Evolutionary conservation across 2,329 filamentous ascomycete species (phyloP).

Genomic region (Penicillium sp.): DNA sequence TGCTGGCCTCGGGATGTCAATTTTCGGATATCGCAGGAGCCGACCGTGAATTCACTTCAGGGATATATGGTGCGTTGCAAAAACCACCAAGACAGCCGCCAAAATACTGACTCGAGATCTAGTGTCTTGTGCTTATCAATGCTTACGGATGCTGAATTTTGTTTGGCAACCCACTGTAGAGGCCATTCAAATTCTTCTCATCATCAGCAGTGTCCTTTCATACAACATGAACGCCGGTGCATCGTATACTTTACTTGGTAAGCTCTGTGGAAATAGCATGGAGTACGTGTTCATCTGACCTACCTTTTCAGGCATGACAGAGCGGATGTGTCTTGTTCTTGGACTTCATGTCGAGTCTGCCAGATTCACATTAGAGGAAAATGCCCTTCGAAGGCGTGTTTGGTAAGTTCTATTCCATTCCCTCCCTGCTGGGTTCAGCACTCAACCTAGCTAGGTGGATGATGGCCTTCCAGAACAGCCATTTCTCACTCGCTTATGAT

Average conservation of each 20-base stretch:
- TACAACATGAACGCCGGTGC: conserved; percentile 71
- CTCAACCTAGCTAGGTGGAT: too few relatives aligned
- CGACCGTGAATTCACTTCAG: conserved; percentile 66
- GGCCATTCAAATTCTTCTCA: conserved; percentile 65
- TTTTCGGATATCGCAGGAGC: conserved; percentile 62
- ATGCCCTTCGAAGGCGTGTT: conserved; percentile 45
- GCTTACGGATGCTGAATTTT: conserved; percentile 68
- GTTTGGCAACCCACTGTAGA: conserved; percentile 65
- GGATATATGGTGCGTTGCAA: conserved; percentile 69
- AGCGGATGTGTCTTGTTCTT: conserved; percentile 61
- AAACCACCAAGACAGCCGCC: conserved; percentile 37
- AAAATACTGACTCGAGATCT: too few relatives aligned
- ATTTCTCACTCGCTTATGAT: conserved; percentile 67
- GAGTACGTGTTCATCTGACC: conserved; percentile 44
- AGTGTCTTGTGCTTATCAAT: conserved; percentile 70
- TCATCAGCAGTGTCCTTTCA: conserved; percentile 67
- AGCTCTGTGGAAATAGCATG: conserved; percentile 25
- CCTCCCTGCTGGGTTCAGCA: too few relatives aligned
- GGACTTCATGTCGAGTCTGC: conserved; percentile 63
- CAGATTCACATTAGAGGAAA: conserved; percentile 53
- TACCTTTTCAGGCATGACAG: conserved; percentile 38
- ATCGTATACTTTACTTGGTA: conserved; percentile 64
- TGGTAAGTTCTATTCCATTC: conserved; percentile 46
- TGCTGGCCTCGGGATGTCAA: conserved; percentile 66
- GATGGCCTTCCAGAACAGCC: conserved; percentile 66